Base-by-base conservation (phyloP, 805 yeast genomes). In the Myxozyma neglecta region DNA sequence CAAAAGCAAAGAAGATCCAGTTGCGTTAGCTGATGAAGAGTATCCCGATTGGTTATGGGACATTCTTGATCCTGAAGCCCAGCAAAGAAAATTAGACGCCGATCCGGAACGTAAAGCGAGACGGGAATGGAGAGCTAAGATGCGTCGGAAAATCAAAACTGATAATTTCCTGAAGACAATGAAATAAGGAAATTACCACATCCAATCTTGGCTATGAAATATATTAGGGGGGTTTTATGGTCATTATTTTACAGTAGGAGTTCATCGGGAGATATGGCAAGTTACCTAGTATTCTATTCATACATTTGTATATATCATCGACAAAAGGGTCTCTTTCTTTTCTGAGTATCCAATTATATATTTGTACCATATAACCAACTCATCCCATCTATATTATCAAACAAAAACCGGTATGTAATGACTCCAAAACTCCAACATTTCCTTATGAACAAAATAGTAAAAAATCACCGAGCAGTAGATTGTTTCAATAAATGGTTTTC, bases 1-100 rank as follows among this genome's bases (percentile, higher is more conserved):
- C 71, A 91, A 90, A 71, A 80, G 81, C 42, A 96, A 93, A n/a
- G 84, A 86, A 62, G 97, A 91, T 69, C 90, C 96, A 8, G 85
- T 90, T 5, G 98, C 98, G 1, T 75, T 88, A 57, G 90, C 87
- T 64, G 98, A 94, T 73, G 79, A 79, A 43, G 96, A 92, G 70
- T 93, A 93, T 72, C 99, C 99, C 5, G 89, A 82, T 49, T 93
- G 99, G 99, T 80, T 93, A 56, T 94, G 98, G 98, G 83, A 81
- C 5, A 79, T 89, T 52, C 81, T 91, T 37, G 96, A 92, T 73
- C 78, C 82, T 55, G 82, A 82, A 43, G 82, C 82, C n/a, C 85
- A 83, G 70, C 78, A 80, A 59, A 81, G 78, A 34, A 78, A 81
- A 67, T 78, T 87, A 43, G 85, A 82, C 54, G 79, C 78, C 29